Conservation (phyloP, 768 basidiomycete genomes). For the Butyriboletus loyo region DNA sequence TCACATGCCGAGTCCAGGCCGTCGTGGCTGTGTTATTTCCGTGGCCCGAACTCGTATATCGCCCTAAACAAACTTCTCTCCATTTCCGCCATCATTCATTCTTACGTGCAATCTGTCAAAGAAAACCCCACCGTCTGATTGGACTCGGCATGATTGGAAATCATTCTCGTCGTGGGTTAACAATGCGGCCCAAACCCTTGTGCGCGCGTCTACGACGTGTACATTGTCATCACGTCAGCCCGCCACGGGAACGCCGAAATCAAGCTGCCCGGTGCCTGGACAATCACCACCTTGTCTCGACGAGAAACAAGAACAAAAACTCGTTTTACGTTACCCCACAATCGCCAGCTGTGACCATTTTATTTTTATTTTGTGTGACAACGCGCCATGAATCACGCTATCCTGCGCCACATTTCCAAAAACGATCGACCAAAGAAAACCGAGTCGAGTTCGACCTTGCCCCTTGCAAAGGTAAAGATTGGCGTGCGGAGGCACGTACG, state of each 20-base stretch:
- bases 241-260: not conserved
- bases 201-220: not conserved
- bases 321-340: conserved; percentile 6
- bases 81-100: too few relatives aligned
- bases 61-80: not conserved
- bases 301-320: not conserved
- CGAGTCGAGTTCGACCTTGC: not conserved
- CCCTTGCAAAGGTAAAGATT: conserved; percentile 18
- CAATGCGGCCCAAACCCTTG: not conserved
- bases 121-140: too few relatives aligned
- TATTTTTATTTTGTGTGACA: not conserved
- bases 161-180: not conserved
- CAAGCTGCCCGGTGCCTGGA: conserved; percentile 1
- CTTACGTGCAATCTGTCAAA: conserved; percentile 1
- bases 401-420: not conserved
- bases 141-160: too few relatives aligned
- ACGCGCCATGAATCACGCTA: not conserved
- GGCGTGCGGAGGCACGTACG: conserved; percentile 2
- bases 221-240: conserved; percentile 4
- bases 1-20: conserved; percentile 8
- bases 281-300: not conserved
- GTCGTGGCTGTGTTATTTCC: not conserved
- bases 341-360: not conserved
- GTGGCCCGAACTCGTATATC: conserved; percentile 8
- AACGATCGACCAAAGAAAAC: not conserved